These are phyloP conservation scores for Annulohypoxylon bovei DNA, from an alignment of 495 filamentous ascomycete species.

Conservation along the genomic window DNA sequence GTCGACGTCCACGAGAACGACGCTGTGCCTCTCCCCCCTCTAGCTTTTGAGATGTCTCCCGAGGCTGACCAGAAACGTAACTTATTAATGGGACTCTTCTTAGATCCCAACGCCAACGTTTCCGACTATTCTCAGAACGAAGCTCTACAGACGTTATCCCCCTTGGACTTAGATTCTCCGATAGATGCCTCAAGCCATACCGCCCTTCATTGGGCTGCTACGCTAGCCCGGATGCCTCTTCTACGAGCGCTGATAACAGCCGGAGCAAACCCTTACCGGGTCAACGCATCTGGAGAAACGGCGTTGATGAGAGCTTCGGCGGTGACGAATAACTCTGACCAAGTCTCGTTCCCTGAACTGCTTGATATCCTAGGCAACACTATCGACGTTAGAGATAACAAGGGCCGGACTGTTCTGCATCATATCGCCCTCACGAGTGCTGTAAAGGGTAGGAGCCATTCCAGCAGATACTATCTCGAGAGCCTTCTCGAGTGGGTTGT, in stretches of 20 bases:
- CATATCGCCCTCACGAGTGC: constrained; percentile 96
- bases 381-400: constrained; percentile 87
- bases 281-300: constrained; percentile 89
- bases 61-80: constrained; percentile 78
- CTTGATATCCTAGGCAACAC: constrained; percentile 89
- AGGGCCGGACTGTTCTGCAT: constrained; percentile 90
- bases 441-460: constrained; percentile 84
- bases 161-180: constrained; percentile 86
- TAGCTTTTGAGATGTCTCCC: constrained; percentile 72
- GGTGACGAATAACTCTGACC: constrained; percentile 91
- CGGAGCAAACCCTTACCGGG: constrained; percentile 85
- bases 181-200: constrained; percentile 88
- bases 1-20: constrained; percentile 57
- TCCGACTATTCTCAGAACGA: constrained; percentile 60
- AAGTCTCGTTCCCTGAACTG: constrained; percentile 80
- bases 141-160: constrained; percentile 67
- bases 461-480: constrained; percentile 93
- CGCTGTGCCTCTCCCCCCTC: constrained; percentile 70
- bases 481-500: constrained; percentile 93
- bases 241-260: constrained; percentile 80
- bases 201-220: constrained; percentile 96
- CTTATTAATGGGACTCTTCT: constrained; percentile 86
- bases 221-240: constrained; percentile 83
- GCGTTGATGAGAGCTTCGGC: constrained; percentile 87
- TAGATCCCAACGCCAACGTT: constrained; percentile 74